Evolutionary conservation across 1,139 yeast genomes (phyloP).

Genomic region (Yamadazyma pseudoaaseri): DNA sequence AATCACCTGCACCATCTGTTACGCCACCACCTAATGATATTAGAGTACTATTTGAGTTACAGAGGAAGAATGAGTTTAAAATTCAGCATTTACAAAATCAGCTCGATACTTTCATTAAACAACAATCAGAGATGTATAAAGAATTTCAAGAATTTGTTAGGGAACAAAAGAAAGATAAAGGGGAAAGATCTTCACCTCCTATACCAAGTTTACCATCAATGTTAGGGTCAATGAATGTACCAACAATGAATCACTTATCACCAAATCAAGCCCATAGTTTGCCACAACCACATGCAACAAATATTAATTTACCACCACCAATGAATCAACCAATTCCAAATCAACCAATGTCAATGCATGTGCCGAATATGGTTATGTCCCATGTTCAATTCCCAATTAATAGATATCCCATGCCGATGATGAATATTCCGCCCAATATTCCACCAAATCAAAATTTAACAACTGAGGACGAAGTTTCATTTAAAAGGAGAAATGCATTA

Average conservation of each 20-base stretch:
- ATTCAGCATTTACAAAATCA: conserved; percentile 18
- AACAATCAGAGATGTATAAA: conserved; percentile 16
- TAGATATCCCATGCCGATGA: conserved; percentile 1
- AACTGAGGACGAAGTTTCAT: conserved; percentile 5
- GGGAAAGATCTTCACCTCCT: conserved; percentile 3
- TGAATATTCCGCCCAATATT: background rate
- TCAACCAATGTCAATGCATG: background rate
- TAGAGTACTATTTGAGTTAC: conserved; percentile 8
- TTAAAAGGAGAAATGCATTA: conserved; percentile 23
- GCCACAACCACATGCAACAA: conserved; percentile 1
- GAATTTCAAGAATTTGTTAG: conserved; percentile 18
- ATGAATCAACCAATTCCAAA: background rate
- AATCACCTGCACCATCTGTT: background rate
- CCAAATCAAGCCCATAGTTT: conserved; percentile 1
- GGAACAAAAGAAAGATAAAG: conserved; percentile 15
- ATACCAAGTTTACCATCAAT: conserved; percentile 15
- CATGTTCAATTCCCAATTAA: background rate
- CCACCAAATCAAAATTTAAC: conserved; percentile 1
- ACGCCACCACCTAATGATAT: background rate
- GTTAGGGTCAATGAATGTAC: conserved; percentile 2
- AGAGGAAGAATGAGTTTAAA: conserved; percentile 14
- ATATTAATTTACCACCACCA: background rate
- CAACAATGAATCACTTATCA: background rate
- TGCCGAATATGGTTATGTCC: background rate
- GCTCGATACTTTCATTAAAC: conserved; percentile 15